Conservation (phyloP, 768 basidiomycete genomes). For the Tephrocybe sp. region DNA sequence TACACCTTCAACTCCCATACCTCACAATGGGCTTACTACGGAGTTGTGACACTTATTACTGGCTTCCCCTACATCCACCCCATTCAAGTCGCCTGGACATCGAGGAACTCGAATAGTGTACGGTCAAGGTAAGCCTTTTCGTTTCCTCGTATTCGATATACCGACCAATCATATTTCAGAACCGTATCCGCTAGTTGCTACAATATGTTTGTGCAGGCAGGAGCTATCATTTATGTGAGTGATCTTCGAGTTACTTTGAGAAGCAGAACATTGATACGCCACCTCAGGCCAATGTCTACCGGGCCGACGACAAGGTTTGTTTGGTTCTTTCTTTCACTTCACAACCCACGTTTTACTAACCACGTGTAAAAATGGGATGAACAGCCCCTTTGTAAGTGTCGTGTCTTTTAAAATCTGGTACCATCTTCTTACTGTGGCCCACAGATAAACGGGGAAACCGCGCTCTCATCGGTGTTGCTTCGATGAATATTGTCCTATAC, state of each 20-base stretch:
- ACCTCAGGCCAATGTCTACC: conserved; percentile 53
- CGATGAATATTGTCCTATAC: conserved; percentile 51
- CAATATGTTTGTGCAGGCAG: conserved; percentile 67
- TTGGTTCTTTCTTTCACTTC: conserved; percentile 20
- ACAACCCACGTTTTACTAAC: conserved; percentile 1
- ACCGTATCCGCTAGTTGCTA: conserved; percentile 52
- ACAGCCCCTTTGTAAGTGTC: conserved; percentile 34
- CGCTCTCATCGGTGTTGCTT: conserved; percentile 51
- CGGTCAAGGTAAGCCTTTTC: conserved; percentile 46
- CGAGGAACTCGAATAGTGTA: conserved; percentile 61
- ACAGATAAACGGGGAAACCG: conserved; percentile 62
- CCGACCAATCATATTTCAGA: conserved; percentile 17
- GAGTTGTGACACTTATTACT: conserved; percentile 52
- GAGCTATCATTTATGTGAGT: conserved; percentile 47
- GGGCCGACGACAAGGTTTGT: not conserved
- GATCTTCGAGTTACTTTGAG: not conserved
- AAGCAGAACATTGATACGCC: conserved; percentile 48
- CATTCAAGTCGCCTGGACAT: conserved; percentile 57
- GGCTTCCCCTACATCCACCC: conserved; percentile 56
- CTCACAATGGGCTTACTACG: conserved; percentile 56
- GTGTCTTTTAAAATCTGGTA: conserved; percentile 26
- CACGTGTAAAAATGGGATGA: conserved; percentile 22
- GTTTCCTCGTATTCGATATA: conserved; percentile 15
- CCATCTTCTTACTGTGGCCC: not conserved
- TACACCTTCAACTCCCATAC: conserved; percentile 49